Base-by-base conservation (phyloP, 2,329 filamentous ascomycete genomes). In the Pyrenochaeta sp. region DNA sequence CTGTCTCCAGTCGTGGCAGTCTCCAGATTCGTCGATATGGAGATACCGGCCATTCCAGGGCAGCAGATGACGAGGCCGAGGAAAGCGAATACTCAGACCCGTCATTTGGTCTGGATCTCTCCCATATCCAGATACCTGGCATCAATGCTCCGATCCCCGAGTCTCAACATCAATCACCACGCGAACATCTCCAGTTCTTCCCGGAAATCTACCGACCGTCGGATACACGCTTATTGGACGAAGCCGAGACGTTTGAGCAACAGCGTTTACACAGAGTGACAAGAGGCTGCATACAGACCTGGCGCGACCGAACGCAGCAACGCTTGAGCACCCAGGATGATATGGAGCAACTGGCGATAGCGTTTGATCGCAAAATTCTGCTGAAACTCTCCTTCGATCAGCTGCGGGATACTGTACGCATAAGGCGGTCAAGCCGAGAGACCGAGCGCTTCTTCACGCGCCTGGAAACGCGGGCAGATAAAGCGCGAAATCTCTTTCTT, bases 401-500 rank as follows among this genome's bases (percentile, higher is more conserved):
- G 7, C 58, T 66, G 18, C 55, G 47, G 1, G 47, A 53, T 9
- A 58, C 57, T 17, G 50, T 58, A 8, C 62, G 57, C 6, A 39
- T 54, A 3, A 77, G 73, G 43, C 72, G 70, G 9, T 74, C 75
- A 31, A 65, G 55, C 10, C 68, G 62, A 15, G 76, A 79, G 52
- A 81, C 75, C 6, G 75, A 81, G 35, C 72, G 70, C 24, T 84
- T 82, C 53, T 84, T 79, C 53, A 73, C 73, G 13, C 76, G 77
- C 35, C 71, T 85, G 11, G 83, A 86, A 63, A 75, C 72, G 36
- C 80, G 84, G 31, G 87, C 87, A 20, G 76, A 74, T 1, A 80
- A 81, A 54, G 85, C 86, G 31, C 81, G 87, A 46, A 79, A 88
- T 60, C 71, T 88, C 8, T 87, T 84, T 55, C 75, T 90, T 6